Evolutionary conservation across 345 rosid genomes (phyloP).

Genomic region (Pelargonium nanum): DNA sequence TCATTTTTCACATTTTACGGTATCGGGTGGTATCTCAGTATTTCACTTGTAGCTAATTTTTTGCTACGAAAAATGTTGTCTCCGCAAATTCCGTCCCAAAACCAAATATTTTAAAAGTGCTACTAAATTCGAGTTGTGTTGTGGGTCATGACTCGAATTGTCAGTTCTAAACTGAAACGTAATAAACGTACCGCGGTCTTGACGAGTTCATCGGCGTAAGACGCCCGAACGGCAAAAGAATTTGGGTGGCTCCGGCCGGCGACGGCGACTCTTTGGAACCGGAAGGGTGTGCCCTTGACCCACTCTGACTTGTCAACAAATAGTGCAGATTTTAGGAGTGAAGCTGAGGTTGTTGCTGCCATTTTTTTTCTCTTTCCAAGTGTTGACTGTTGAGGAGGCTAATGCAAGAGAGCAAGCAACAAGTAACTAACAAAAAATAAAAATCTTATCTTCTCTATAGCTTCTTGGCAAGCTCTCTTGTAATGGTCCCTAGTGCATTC

Average conservation of each 20-base stretch:
- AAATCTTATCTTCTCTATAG: slow-evolving; percentile 32
- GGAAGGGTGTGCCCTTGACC: slow-evolving; percentile 63
- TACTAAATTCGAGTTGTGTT: too few species aligned
- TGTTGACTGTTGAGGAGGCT: background rate
- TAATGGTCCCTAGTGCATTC: slow-evolving; percentile 20
- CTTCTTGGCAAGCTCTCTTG: slow-evolving; percentile 4
- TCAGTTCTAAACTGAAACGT: too few species aligned
- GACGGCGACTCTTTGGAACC: slow-evolving; percentile 40
- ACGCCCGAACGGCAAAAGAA: slow-evolving; percentile 54
- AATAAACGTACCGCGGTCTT: slow-evolving; percentile 87
- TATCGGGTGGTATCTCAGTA: too few species aligned
- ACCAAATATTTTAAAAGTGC: too few species aligned
- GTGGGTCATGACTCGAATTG: too few species aligned
- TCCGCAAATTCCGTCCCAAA: too few species aligned
- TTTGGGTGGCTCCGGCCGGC: slow-evolving; percentile 36
- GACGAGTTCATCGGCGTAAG: slow-evolving; percentile 93
- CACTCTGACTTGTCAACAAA: slow-evolving; percentile 77
- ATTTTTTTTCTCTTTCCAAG: slow-evolving; percentile 23
- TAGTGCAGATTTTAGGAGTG: slow-evolving; percentile 75
- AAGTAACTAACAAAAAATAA: too few species aligned
- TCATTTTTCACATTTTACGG: too few species aligned
- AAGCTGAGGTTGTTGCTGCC: slow-evolving; percentile 52
- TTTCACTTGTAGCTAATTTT: too few species aligned
- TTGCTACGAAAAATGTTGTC: too few species aligned
- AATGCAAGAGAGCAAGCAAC: too few species aligned